Base-by-base conservation (phyloP, 1,284 basidiomycete species). In the Lignosus rhinocerotis region DNA sequence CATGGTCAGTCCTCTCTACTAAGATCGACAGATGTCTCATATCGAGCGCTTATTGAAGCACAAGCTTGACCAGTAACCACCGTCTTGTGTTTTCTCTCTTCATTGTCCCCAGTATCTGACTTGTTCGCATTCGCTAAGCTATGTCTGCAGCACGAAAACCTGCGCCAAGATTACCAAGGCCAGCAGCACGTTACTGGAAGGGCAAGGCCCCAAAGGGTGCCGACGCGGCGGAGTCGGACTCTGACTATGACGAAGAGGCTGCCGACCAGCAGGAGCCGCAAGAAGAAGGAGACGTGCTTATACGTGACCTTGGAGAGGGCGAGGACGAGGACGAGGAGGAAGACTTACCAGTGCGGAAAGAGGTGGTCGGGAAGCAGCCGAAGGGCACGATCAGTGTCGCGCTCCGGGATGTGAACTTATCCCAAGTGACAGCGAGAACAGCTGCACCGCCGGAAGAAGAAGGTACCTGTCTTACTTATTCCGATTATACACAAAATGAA, bases 191-290 rank as follows among this genome's bases (percentile, higher is more conserved):
- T 7, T 93, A 93, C 72, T 90, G 90, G 87, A 90, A 89, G 66
- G 90, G 92, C 56, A 92, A 92, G 66, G 90, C 86, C 0, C 91
- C 91, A 0, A 92, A 92, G 72, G 90, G 89, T 49, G 80, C 76
- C 70, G 88, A 87, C 51, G 80, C 76, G 42, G 74, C 74, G 1
- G 83, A 83, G 32, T 74, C 76, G 31, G 78, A 82, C 19, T 86
- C 85, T 1, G 87, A 89, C 59, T 86, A 85, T 1, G 87, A 89
- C 60, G 87, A 86, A 21, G 78, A 78, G 25, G 86, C 88, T 45
- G 79, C 80, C 33, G 83, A 83, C 30, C 72, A 74, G 51, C 72
- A 63, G 19, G 73, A 73, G 49, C 70, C 71, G 38, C 73, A 33
- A 30, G 46, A 39, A 21, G 49, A n/a, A 33, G 33, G 45, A 11